Base-by-base conservation (phyloP, 2,329 filamentous ascomycete genomes). In the Dactylellina cionopaga region DNA sequence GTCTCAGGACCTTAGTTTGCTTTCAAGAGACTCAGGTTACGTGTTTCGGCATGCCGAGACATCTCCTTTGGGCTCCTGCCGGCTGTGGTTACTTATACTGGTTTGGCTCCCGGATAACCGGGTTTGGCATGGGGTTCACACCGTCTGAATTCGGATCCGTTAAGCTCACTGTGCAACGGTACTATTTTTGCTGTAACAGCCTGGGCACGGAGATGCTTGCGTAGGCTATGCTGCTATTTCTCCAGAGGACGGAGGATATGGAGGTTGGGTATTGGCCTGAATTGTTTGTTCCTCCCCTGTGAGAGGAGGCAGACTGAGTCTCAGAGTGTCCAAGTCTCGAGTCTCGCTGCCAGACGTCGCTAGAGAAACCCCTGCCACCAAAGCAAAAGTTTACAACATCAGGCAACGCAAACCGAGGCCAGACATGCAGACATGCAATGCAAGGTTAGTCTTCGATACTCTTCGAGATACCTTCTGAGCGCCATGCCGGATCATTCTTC, bases 351-450 rank as follows among this genome's bases (percentile, higher is more conserved):
- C n/a, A n/a, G n/a, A n/a, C n/a, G n/a, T n/a, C n/a, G n/a, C n/a
- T n/a, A n/a, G n/a, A 49, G 49, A 24, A 54, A 54, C 27, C 49
- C 49, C 49, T 54, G 49, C 49, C 10, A 41, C n/a, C n/a, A n/a
- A n/a, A n/a, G n/a, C n/a, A n/a, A n/a, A n/a, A 55, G 41, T 27
- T 41, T 66, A 37, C 62, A 66, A 66, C 62, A 25, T 66, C 62
- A 27, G 51, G 62, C 51, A 66, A 66, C 62, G 24, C 51, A 56
- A 39, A 54, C 24, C 19, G 39, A 37, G 43, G 29, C 43, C 47
- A 60, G 43, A 25, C 43, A 56, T 43, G 39, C 35, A 43, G 15
- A 19, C 39, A 5, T 4, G 3, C 7, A 19, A 43, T 2, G 15
- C 46, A n/a, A 51, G 46, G 19, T 35, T 52, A 25, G 37, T 27